Conservation (phyloP, 1,284 basidiomycete genomes). For the Heterobasidion irregulare region DNA sequence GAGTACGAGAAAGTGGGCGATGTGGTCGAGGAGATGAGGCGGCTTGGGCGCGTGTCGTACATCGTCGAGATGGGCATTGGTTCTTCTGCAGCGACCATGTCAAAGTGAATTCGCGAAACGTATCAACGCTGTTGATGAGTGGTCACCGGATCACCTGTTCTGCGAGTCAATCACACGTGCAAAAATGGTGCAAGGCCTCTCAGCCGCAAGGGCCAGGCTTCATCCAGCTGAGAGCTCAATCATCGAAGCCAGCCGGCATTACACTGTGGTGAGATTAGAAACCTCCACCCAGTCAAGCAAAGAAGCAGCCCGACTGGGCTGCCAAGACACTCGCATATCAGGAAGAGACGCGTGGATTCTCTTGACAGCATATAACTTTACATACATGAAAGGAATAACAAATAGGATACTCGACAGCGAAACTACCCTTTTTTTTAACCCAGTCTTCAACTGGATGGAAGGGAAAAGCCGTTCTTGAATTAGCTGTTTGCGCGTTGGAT, state of each 20-base stretch:
- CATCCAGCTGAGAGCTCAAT: too few species aligned
- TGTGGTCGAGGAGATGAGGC: slow-evolving; percentile 58
- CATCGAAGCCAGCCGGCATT: too few species aligned
- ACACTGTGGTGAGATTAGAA: too few species aligned
- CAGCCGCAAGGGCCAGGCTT: too few species aligned
- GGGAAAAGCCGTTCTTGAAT: neutral
- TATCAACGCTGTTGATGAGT: too few species aligned
- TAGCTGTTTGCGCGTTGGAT: neutral
- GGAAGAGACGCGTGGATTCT: neutral
- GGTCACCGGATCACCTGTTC: too few species aligned
- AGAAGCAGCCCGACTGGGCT: too few species aligned
- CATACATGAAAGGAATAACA: slow-evolving; percentile 5
- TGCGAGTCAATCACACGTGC: too few species aligned
- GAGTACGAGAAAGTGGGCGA: slow-evolving; percentile 67
- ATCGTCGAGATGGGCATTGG: slow-evolving; percentile 64
- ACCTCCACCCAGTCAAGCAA: too few species aligned
- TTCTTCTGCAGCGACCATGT: neutral
- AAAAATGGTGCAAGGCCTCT: too few species aligned
- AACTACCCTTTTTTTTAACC: neutral
- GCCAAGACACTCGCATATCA: too few species aligned
- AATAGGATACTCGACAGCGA: neutral
- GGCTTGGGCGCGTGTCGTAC: slow-evolving; percentile 43
- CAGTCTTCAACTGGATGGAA: slow-evolving; percentile 2
- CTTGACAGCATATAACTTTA: neutral
- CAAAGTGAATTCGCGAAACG: neutral